Base-by-base conservation (phyloP, 2,329 filamentous ascomycete species). In the Trichoderma guizhouense region DNA sequence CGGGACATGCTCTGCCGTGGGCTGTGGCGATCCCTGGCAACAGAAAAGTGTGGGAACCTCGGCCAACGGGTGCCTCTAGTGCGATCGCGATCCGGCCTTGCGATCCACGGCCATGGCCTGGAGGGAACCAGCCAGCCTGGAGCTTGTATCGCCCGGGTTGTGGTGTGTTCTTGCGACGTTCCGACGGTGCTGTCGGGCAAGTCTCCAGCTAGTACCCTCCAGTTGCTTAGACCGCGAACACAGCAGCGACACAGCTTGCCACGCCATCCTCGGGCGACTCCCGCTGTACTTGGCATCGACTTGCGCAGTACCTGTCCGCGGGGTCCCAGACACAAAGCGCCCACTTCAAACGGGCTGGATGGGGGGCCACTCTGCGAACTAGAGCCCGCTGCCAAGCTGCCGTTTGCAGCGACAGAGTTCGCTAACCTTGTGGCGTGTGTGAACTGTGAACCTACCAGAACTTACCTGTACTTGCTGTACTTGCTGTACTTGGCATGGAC, bases 41-140 rank as follows among this genome's bases (percentile, higher is more conserved):
- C 7, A n/a, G 15, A 18, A 18, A 60, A 9, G 28, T 65, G 62
- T 65, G 62, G 62, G 62, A 51, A 53, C 43, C n/a, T 55, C 63
- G 63, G 63, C 43, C 63, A 55, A 18, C 65, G 15, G 53, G 53
- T 18, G 39, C 18, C 36, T 53, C 60, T 69, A 62, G 66, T 34
- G 66, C 66, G 66, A 69, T 69, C 66, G 66, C 39, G 66, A 69
- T 69, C 57, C 57, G 57, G 53, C 57, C 57, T 62, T 62, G 57
- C 66, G 66, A 69, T 69, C 57, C 57, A 53, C 32, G 30, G 57
- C 57, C 57, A 32, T 12, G 24, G 24, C 53, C 53, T 36, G 21
- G 43, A 14, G n/a, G n/a, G n/a, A 51, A 21, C 43, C 18, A 21
- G n/a, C 11, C 47, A 24, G 21, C 21, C n/a, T 14, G 21, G 21